These are phyloP conservation scores for Coccomyxa subellipsoidea DNA, from an alignment of 163 green algal species.

Conservation along the genomic window DNA sequence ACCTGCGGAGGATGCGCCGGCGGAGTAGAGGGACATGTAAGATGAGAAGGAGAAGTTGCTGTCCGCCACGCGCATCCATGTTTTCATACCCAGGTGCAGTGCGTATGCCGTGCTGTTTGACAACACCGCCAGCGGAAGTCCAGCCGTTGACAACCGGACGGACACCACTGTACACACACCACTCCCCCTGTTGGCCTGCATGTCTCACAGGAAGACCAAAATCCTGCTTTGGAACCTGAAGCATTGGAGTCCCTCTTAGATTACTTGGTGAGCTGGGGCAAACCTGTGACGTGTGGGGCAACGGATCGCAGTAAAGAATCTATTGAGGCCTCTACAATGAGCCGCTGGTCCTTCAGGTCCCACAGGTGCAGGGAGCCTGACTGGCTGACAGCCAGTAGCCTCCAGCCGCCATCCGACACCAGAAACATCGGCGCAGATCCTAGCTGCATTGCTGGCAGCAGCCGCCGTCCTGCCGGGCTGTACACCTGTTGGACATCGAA, in stretches of 20 bases:
- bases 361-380: constrained; percentile 54
- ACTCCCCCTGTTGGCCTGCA: not conserved
- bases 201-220: not conserved
- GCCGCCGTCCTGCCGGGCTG: constrained; percentile 42
- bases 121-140: constrained; percentile 58
- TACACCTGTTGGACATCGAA: constrained; percentile 44
- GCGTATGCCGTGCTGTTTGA: constrained; percentile 55
- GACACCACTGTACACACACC: constrained; percentile 35
- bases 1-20: not conserved
- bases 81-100: constrained; percentile 47
- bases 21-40: not conserved
- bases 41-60: constrained; percentile 42
- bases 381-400: constrained; percentile 57
- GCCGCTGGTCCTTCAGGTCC: constrained; percentile 44
- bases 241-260: not conserved
- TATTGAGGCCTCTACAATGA: constrained; percentile 1
- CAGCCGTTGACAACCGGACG: constrained; percentile 37
- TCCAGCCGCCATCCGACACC: constrained; percentile 27
- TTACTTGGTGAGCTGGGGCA: too few species aligned
- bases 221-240: not conserved
- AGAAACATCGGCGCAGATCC: constrained; percentile 41
- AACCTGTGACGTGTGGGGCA: not conserved
- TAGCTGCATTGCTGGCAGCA: constrained; percentile 63
- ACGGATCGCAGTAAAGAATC: constrained; percentile 11
- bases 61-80: constrained; percentile 71